Evolutionary conservation across 2,329 filamentous ascomycete species (phyloP).

Genomic region (Gliomastix tumulicola): DNA sequence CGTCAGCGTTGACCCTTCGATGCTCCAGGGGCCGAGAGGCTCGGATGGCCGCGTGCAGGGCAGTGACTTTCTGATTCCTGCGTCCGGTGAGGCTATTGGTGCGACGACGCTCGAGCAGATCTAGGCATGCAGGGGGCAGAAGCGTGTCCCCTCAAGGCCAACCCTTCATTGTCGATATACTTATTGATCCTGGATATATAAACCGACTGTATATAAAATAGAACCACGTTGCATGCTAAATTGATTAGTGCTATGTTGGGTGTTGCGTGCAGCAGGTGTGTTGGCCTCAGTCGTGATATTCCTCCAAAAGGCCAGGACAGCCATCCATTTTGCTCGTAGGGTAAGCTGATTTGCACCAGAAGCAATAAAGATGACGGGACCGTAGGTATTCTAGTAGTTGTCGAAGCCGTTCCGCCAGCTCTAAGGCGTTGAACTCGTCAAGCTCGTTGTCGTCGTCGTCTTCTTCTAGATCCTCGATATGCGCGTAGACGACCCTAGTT

Average conservation of each 20-base stretch:
- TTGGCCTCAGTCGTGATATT: conserved; percentile 67
- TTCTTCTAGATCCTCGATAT: conserved; percentile 65
- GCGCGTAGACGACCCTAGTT: conserved; percentile 43
- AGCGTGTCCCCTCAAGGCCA: no score
- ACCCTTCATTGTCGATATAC: no score
- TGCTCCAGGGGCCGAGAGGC: conserved; percentile 24
- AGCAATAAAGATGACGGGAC: conserved; percentile 73
- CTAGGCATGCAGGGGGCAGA: no score
- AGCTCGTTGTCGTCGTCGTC: conserved; percentile 78
- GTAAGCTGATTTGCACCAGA: conserved; percentile 91
- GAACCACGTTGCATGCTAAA: no score
- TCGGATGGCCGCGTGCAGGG: conserved; percentile 26
- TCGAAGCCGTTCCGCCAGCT: conserved; percentile 57
- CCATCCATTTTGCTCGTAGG: conserved; percentile 70
- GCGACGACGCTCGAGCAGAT: conserved; percentile 14
- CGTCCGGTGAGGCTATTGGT: conserved; percentile 25
- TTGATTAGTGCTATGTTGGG: no score
- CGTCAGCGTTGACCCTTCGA: conserved; percentile 22
- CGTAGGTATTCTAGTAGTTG: conserved; percentile 65
- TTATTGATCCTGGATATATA: no score
- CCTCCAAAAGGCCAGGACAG: conserved; percentile 81
- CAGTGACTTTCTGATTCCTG: conserved; percentile 31
- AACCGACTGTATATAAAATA: no score
- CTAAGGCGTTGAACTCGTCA: conserved; percentile 68
- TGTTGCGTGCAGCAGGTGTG: no score